Percentiles rank a stretch among this genome's conserved stretches.
Conservation (phyloP, 2,329 filamentous ascomycete species). For the Claviceps sorghi region DNA sequence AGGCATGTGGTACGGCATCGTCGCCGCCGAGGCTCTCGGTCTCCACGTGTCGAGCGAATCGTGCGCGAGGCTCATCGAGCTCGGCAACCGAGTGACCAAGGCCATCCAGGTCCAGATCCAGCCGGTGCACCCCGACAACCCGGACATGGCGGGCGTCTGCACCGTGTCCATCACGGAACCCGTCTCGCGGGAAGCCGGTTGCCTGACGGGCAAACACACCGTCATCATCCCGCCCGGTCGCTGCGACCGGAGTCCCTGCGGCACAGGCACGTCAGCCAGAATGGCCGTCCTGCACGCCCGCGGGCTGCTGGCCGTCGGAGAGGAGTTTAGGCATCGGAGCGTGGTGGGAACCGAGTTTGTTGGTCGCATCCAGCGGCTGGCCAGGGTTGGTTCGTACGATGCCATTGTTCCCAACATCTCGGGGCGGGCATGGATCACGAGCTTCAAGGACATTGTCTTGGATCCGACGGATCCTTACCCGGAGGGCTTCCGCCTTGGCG, state of each 20-base stretch:
- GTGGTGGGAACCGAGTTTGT: constrained; percentile 29
- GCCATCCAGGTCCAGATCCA: constrained; percentile 20
- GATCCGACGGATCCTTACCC: constrained; percentile 30
- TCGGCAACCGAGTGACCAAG: constrained; percentile 28
- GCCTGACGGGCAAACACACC: constrained; percentile 22
- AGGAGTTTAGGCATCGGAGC: constrained; percentile 24
- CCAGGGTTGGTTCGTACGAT: constrained; percentile 23
- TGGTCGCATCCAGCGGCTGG: constrained; percentile 21
- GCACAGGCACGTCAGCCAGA: constrained; percentile 28
- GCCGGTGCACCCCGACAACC: constrained; percentile 29
- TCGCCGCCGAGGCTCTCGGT: constrained; percentile 23
- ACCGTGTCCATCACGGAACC: constrained; percentile 25
- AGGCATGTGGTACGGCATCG: constrained; percentile 30
- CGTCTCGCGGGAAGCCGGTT: constrained; percentile 9
- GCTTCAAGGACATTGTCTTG: constrained; percentile 27
- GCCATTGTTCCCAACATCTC: constrained; percentile 27
- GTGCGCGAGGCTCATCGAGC: constrained; percentile 22
- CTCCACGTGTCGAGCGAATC: constrained; percentile 19
- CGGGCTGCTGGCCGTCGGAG: constrained; percentile 21
- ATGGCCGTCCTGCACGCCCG: constrained; percentile 28
- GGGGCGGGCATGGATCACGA: constrained; percentile 30
- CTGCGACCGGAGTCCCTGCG: constrained; percentile 31
- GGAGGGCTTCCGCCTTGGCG: constrained; percentile 14
- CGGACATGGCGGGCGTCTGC: constrained; percentile 23
- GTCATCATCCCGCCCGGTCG: constrained; percentile 30